A percentile compares a stretch with the other conserved stretches of the same genome.
Conservation (phyloP, 2,329 filamentous ascomycete genomes). For the Byssoonygena ceratinophila region DNA sequence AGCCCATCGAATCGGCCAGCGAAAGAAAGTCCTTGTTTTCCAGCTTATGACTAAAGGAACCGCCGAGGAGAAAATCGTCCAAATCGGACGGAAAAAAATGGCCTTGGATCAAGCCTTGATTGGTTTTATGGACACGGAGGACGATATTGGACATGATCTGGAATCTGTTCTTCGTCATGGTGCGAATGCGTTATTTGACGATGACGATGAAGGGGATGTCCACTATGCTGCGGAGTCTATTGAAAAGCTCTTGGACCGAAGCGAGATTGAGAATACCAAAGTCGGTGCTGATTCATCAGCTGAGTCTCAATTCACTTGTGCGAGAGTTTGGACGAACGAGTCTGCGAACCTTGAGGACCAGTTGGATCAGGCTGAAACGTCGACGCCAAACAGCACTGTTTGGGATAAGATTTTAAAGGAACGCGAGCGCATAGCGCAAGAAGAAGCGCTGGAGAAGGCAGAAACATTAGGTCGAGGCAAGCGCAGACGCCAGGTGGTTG, state of each 20-base stretch:
- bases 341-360: slow-evolving; percentile 56
- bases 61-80: slow-evolving; percentile 91
- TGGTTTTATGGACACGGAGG: slow-evolving; percentile 74
- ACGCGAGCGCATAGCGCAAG: slow-evolving; percentile 66
- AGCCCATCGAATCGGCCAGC: slow-evolving; percentile 91
- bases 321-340: slow-evolving; percentile 84
- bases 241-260: slow-evolving; percentile 84
- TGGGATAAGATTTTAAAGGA: slow-evolving; percentile 87
- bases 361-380: slow-evolving; percentile 44
- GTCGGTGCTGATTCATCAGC: slow-evolving; percentile 53
- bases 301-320: slow-evolving; percentile 78
- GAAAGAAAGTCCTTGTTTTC: slow-evolving; percentile 90
- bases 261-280: slow-evolving; percentile 62
- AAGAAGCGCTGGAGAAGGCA: slow-evolving; percentile 55
- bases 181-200: slow-evolving; percentile 73
- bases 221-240: slow-evolving; percentile 70
- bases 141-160: slow-evolving; percentile 61
- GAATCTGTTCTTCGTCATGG: slow-evolving; percentile 83
- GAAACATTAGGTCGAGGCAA: slow-evolving; percentile 79
- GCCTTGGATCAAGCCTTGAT: slow-evolving; percentile 90
- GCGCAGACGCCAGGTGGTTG: slow-evolving; percentile 50
- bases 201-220: slow-evolving; percentile 60
- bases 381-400: slow-evolving; percentile 54
- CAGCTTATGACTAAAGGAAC: slow-evolving; percentile 83
- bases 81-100: slow-evolving; percentile 92